Base-by-base conservation (phyloP, 2,329 filamentous ascomycete genomes). In the Trichoderma asperellum region DNA sequence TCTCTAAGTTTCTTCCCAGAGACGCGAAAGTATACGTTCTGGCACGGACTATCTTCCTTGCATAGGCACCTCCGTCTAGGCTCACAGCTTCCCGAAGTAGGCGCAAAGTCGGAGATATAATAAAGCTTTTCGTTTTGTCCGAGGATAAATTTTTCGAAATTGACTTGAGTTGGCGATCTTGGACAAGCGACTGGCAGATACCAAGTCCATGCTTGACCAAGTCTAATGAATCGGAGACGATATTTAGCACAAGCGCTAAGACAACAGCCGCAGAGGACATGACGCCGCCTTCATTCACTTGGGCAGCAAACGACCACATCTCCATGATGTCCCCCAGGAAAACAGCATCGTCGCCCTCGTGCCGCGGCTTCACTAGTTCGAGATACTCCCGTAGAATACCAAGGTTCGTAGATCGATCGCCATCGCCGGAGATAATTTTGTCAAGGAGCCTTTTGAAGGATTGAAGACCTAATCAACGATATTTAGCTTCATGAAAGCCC, bases 81-180 rank as follows among this genome's bases (percentile, higher is more conserved):
- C 86, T 89, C 18, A 93, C 88, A n/a, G 94, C 86, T 80, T 99
- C 95, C 63, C 91, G 92, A 70, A 99, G 85, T 63, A 99, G 82
- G 68, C 95, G 89, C 70, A 99, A 82, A 29, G 92, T 94, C 0
- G 96, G 95, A 2, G 93, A 96, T 71, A 97, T 94, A 70, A 98
- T 83, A 79, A 92, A 93, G 49, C 94, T 93, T 76, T 96, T 97
- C 59, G 89, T 86, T 79, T 93, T 94, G 29, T 92, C 90, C 0
- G 92, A 89, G 4, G 92, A 91, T 21, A 98, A 81, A 70, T 93
- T 93, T 70, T 90, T 89, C 37, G 92, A 89, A 29, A 98, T 82
- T 3, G 97, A 86, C 74, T 94, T 93, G 72, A 94, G 84, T 73
- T 97, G 93, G 32, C 90, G 88, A 72, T 91, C 91, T 75, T 94